phyloP scores from a whole-genome alignment of 805 yeast species.

The Starmera pachycereana region DNA sequence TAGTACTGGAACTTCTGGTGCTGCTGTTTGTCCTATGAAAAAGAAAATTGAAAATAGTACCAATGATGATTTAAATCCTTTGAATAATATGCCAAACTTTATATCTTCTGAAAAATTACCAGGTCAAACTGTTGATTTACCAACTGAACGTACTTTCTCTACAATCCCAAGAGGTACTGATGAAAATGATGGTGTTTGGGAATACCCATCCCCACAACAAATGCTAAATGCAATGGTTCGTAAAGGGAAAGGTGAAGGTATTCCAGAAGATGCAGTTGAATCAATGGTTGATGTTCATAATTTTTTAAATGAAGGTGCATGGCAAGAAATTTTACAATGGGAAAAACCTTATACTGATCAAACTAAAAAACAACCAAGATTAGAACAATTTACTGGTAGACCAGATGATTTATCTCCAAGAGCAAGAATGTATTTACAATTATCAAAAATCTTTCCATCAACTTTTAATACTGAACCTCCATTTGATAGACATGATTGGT shows the following conservation, averaged over 20 bases:
- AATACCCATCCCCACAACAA: conserved; percentile 98
- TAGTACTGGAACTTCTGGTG: conserved; percentile 9
- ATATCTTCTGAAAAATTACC: conserved; percentile 60
- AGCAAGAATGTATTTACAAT: conserved; percentile 55
- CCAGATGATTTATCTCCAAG: conserved; percentile 84
- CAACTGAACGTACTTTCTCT: conserved; percentile 77
- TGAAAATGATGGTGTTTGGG: conserved; percentile 76
- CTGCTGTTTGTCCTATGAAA: conserved; percentile 31
- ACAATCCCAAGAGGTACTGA: conserved; percentile 76
- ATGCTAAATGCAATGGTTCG: conserved; percentile 97
- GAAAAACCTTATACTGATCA: conserved; percentile 58
- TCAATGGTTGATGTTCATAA: conserved; percentile 96
- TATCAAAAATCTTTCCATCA: conserved; percentile 65
- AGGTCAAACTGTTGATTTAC: conserved; percentile 69
- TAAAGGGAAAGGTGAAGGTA: conserved; percentile 80
- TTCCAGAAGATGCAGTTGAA: conserved; percentile 93
- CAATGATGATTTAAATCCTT: conserved; percentile 45
- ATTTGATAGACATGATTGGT: conserved; percentile 98
- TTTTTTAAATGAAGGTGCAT: conserved; percentile 93
- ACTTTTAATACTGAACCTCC: conserved; percentile 74
- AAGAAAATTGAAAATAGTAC: conserved; percentile 11
- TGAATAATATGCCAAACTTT: conserved; percentile 80
- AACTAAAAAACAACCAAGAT: conserved; percentile 56
- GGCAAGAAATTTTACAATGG: conserved; percentile 93
- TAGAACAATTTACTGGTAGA: conserved; percentile 81